Percentiles rank a stretch among this genome's conserved stretches.
Evolutionary conservation across 1,139 yeast species (phyloP).

Genomic region (Meyerozyma athensensis): DNA sequence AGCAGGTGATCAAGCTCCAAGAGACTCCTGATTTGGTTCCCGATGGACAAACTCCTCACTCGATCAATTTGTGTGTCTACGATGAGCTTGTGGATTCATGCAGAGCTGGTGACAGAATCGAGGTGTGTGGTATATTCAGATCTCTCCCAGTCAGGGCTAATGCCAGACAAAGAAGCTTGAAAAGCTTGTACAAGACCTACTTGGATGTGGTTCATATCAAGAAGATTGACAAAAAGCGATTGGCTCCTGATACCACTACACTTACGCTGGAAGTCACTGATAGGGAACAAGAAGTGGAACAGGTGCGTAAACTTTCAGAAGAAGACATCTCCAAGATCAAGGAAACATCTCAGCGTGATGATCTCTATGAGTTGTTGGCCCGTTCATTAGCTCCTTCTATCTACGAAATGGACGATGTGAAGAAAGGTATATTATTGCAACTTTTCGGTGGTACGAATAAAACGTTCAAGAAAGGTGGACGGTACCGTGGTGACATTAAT

Average conservation of each 20-base stretch:
- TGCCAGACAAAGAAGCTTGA: slow-evolving; percentile 78
- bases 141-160: slow-evolving; percentile 89
- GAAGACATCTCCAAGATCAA: slow-evolving; percentile 66
- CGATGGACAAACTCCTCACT: slow-evolving; percentile 98
- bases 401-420: slow-evolving; percentile 93
- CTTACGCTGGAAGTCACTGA: slow-evolving; percentile 38
- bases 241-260: slow-evolving; percentile 79
- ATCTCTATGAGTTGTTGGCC: slow-evolving; percentile 82
- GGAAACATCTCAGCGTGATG: slow-evolving; percentile 61
- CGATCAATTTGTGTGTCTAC: slow-evolving; percentile 88
- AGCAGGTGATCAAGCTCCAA: slow-evolving; percentile 88
- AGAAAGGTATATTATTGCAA: slow-evolving; percentile 88
- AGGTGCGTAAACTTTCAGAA: slow-evolving; percentile 59
- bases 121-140: slow-evolving; percentile 92
- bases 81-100: slow-evolving; percentile 94
- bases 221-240: slow-evolving; percentile 75
- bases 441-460: slow-evolving; percentile 95
- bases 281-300: slow-evolving; percentile 71
- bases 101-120: slow-evolving; percentile 95
- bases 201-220: slow-evolving; percentile 91
- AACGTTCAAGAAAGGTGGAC: slow-evolving; percentile 82
- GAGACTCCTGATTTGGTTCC: slow-evolving; percentile 99
- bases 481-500: slow-evolving; percentile 94
- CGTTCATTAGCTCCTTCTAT: slow-evolving; percentile 94
- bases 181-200: slow-evolving; percentile 84